phyloP scores from a whole-genome alignment of 2,329 filamentous ascomycete species.

The Trichoderma sp. region DNA sequence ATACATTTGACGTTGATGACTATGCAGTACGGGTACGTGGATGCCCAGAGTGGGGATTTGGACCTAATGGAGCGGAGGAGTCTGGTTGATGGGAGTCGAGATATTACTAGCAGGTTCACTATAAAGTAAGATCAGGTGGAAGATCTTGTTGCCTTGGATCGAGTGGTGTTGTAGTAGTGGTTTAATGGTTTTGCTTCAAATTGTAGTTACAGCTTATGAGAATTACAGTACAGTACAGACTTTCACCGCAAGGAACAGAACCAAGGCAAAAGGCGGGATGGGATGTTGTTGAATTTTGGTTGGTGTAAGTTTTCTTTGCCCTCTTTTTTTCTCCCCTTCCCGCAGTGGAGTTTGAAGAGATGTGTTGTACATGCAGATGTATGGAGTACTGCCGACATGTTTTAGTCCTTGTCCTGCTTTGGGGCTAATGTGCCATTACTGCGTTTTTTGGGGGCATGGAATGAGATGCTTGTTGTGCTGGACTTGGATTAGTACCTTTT shows the following conservation, averaged over 20 bases:
- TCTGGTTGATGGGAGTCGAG: neutral
- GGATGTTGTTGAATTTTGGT: neutral
- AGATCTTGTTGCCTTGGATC: neutral
- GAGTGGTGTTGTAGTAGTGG: neutral
- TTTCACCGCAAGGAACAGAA: neutral
- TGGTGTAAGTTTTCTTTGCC: neutral
- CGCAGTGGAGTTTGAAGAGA: slow-evolving; percentile 10
- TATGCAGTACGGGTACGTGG: neutral
- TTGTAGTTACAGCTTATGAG: too few relatives aligned
- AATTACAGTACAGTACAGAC: neutral
- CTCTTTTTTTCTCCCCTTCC: neutral
- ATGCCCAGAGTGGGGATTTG: slow-evolving; percentile 2
- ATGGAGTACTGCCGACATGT: slow-evolving; percentile 8
- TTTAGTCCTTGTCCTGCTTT: neutral
- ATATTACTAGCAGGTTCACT: neutral
- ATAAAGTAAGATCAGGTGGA: neutral
- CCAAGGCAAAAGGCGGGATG: neutral
- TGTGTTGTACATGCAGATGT: slow-evolving; percentile 16
- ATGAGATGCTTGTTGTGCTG: neutral
- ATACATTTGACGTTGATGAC: neutral
- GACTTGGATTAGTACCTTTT: neutral
- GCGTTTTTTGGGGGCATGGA: neutral
- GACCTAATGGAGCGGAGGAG: neutral
- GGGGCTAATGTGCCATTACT: neutral
- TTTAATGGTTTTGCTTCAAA: neutral